phyloP scores from a whole-genome alignment of 73 alveolate species.

The Breviolum minutum region DNA sequence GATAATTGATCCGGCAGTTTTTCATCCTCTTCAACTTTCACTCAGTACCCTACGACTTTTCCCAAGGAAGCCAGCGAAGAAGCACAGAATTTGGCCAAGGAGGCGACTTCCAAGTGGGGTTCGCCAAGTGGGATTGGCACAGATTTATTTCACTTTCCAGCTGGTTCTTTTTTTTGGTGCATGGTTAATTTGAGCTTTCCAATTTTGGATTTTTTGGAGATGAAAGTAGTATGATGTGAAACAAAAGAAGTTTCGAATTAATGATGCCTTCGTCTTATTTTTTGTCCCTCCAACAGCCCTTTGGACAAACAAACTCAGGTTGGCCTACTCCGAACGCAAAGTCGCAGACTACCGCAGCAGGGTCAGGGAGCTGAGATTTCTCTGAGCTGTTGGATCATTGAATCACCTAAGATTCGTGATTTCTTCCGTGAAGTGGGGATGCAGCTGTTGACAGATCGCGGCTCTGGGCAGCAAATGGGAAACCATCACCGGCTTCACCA shows the following conservation, averaged over 20 bases:
- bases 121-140: not conserved
- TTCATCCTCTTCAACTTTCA: no score
- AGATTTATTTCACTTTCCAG: not conserved
- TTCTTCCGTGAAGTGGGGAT: not conserved
- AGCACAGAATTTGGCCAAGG: constrained; percentile 63
- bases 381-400: not conserved
- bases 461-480: constrained; percentile 52
- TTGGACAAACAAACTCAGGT: no score
- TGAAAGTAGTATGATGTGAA: not conserved
- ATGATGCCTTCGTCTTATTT: no score
- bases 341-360: constrained; percentile 71
- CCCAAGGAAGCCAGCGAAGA: constrained; percentile 61
- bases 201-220: not conserved
- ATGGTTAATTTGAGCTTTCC: not conserved
- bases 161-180: not conserved
- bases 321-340: constrained; percentile 62
- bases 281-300: no score
- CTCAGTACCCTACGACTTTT: not conserved
- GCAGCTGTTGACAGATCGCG: not conserved
- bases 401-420: not conserved
- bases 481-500: constrained; percentile 57
- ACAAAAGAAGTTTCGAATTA: not conserved
- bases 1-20: no score
- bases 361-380: not conserved
- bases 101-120: constrained; percentile 40